Evolutionary conservation across 2,329 filamentous ascomycete species (phyloP).

Genomic region (Gremmenia infestans): DNA sequence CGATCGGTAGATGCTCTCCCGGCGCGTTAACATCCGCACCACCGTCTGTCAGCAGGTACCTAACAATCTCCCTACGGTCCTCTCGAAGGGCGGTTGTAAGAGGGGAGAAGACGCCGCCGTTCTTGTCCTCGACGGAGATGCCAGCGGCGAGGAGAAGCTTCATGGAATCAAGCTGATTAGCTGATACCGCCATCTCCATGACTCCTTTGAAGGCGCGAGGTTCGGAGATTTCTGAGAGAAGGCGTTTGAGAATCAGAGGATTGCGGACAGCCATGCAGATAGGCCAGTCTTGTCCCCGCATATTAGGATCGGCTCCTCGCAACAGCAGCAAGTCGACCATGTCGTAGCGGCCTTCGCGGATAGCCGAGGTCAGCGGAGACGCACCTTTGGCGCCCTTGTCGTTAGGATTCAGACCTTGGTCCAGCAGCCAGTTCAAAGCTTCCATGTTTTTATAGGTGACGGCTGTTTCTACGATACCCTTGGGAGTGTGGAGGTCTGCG

Average conservation of each 20-base stretch:
- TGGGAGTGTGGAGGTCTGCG: constrained; percentile 52
- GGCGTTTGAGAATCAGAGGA: constrained; percentile 52
- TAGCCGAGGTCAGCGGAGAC: constrained; percentile 62
- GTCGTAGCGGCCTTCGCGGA: constrained; percentile 53
- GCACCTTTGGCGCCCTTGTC: constrained; percentile 52
- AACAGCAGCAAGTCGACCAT: constrained; percentile 54
- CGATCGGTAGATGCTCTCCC: constrained; percentile 65
- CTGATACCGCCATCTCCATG: constrained; percentile 62
- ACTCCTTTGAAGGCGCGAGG: constrained; percentile 60
- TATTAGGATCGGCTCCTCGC: constrained; percentile 55
- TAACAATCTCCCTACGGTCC: constrained; percentile 54
- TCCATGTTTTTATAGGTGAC: constrained; percentile 58
- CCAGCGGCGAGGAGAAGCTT: constrained; percentile 41
- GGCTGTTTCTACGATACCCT: constrained; percentile 61
- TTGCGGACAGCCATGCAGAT: constrained; percentile 63
- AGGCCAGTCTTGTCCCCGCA: constrained; percentile 66
- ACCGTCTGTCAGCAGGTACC: constrained; percentile 55
- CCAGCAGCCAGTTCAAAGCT: constrained; percentile 55
- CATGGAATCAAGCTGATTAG: constrained; percentile 61
- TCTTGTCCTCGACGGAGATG: constrained; percentile 65
- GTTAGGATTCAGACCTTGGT: constrained; percentile 56
- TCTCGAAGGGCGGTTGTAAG: constrained; percentile 65
- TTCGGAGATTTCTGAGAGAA: constrained; percentile 53
- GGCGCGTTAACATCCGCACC: constrained; percentile 61
- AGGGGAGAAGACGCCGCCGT: constrained; percentile 66